phyloP scores from a whole-genome alignment of 805 yeast species.

The Candida endomychidarum region DNA sequence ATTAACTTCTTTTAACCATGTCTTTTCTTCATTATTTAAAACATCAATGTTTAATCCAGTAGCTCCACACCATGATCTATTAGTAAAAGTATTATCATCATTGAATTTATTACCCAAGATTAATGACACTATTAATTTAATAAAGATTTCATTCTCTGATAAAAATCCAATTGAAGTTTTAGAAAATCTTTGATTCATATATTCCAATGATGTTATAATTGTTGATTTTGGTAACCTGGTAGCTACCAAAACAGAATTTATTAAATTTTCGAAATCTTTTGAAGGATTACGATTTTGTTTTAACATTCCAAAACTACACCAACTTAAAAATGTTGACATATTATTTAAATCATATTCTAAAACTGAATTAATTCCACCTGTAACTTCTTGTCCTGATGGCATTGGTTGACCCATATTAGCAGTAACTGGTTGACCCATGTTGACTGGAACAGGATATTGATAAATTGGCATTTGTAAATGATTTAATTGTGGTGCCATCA shows the following conservation, averaged over 20 bases:
- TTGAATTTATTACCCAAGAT: constrained; percentile 90
- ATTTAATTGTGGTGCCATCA: constrained; percentile 9
- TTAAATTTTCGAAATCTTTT: constrained; percentile 53
- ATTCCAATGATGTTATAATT: constrained; percentile 74
- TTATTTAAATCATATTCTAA: constrained; percentile 75
- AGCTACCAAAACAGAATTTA: constrained; percentile 72
- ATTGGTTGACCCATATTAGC: constrained; percentile 6
- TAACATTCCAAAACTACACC: constrained; percentile 69
- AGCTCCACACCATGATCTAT: constrained; percentile 95
- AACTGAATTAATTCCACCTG: constrained; percentile 76
- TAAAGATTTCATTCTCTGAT: constrained; percentile 44
- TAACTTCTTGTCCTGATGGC: constrained; percentile 16
- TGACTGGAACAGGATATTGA: constrained; percentile 8
- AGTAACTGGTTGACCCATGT: not conserved
- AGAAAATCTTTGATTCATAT: constrained; percentile 61
- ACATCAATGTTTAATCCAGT: constrained; percentile 67
- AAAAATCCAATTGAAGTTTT: constrained; percentile 22
- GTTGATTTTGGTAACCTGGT: constrained; percentile 87
- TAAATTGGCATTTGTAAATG: constrained; percentile 8
- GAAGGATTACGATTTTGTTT: constrained; percentile 49
- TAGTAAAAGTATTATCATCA: constrained; percentile 95
- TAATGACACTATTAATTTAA: constrained; percentile 62
- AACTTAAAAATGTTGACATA: constrained; percentile 79
- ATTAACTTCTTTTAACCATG: constrained; percentile 61
- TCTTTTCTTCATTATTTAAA: constrained; percentile 67